Percentiles rank a stretch among this genome's conserved stretches.
Evolutionary conservation across 2,329 filamentous ascomycete species (phyloP).

Genomic region (Beauveria medogensis): DNA sequence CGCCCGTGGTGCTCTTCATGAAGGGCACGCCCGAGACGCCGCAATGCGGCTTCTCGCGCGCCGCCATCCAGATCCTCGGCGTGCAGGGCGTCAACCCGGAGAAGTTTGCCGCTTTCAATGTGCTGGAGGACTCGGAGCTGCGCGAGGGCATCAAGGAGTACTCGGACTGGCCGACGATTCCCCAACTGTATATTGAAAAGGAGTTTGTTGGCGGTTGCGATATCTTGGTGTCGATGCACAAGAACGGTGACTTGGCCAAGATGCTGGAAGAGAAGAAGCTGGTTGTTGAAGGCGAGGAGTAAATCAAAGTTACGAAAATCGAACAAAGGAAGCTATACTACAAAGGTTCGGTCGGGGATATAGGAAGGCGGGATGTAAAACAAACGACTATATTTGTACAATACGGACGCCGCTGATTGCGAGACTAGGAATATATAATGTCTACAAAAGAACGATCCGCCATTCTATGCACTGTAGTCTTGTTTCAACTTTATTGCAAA

Average conservation of each 20-base stretch:
- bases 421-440: neutral
- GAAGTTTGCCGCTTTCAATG: slow-evolving; percentile 98
- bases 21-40: slow-evolving; percentile 95
- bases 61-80: slow-evolving; percentile 88
- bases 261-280: slow-evolving; percentile 87
- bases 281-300: slow-evolving; percentile 49
- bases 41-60: slow-evolving; percentile 93
- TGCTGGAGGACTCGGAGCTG: slow-evolving; percentile 83
- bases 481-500: neutral
- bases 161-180: slow-evolving; percentile 98
- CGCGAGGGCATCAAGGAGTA: slow-evolving; percentile 95
- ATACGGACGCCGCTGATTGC: neutral
- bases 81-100: slow-evolving; percentile 89
- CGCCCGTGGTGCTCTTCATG: slow-evolving; percentile 97
- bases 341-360: neutral
- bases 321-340: neutral
- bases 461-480: neutral
- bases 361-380: neutral
- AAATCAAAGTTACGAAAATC: slow-evolving; percentile 16
- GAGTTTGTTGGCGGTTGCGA: slow-evolving; percentile 98
- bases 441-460: neutral
- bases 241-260: slow-evolving; percentile 88
- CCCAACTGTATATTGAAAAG: slow-evolving; percentile 89
- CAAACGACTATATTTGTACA: slow-evolving; percentile 4
- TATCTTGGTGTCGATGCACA: slow-evolving; percentile 94